Evolutionary conservation across 208 protist species (phyloP).

Genomic region (Wallacemonas sp.): DNA sequence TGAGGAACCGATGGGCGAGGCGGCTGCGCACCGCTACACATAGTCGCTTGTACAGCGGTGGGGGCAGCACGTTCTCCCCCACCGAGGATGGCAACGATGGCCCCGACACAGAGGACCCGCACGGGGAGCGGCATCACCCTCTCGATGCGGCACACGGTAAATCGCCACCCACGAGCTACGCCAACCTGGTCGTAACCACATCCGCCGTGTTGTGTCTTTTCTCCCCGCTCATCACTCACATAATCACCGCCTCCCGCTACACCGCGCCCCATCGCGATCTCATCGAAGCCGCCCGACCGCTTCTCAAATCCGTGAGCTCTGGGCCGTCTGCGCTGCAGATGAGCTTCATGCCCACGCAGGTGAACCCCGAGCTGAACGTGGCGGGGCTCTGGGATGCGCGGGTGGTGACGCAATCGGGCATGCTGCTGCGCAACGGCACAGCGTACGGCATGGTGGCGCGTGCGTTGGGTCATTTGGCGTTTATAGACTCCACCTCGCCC

Average conservation of each 20-base stretch:
- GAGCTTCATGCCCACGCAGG: background rate
- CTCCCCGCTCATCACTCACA: slow-evolving; percentile 55
- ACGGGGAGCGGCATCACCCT: slow-evolving; percentile 10
- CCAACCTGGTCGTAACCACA: slow-evolving; percentile 51
- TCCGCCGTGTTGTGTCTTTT: slow-evolving; percentile 74
- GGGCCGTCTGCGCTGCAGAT: background rate
- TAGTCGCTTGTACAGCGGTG: slow-evolving; percentile 6
- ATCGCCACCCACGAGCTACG: slow-evolving; percentile 20
- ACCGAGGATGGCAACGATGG: background rate
- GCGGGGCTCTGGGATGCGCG: slow-evolving; percentile 36
- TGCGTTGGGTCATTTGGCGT: background rate
- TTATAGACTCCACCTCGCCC: background rate
- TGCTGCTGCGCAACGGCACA: slow-evolving; percentile 3
- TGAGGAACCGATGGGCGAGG: background rate
- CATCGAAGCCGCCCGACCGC: slow-evolving; percentile 1
- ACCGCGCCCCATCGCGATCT: slow-evolving; percentile 17
- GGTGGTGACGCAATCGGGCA: slow-evolving; percentile 14
- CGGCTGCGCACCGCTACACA: background rate
- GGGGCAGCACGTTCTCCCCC: background rate
- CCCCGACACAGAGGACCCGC: background rate
- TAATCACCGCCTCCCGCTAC: slow-evolving; percentile 43
- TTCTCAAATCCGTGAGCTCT: background rate
- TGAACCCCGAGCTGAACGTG: background rate
- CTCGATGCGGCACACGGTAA: too few species aligned
- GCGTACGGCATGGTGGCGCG: slow-evolving; percentile 7